phyloP scores from a whole-genome alignment of 805 yeast genomes.

The Cyberlindnera bimundalis region DNA sequence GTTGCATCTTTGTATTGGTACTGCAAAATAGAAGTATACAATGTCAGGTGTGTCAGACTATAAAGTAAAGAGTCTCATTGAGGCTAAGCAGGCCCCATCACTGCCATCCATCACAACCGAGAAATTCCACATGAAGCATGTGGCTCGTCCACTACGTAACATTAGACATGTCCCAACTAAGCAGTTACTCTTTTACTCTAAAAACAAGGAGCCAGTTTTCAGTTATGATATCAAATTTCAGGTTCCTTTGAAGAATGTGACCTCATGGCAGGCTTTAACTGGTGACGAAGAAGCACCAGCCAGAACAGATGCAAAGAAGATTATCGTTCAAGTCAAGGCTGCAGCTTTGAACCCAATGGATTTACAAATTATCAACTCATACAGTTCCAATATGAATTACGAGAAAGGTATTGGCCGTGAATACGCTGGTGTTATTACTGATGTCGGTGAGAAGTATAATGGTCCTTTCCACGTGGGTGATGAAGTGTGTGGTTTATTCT shows the following conservation, averaged over 20 bases:
- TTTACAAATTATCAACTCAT: constrained; percentile 54
- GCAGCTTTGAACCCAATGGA: constrained; percentile 68
- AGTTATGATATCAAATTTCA: constrained; percentile 52
- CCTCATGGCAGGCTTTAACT: background rate
- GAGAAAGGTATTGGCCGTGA: constrained; percentile 71
- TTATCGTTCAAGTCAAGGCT: constrained; percentile 56
- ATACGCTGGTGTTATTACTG: constrained; percentile 56
- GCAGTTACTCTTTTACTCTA: constrained; percentile 40
- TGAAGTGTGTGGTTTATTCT: constrained; percentile 58
- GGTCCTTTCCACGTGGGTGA: constrained; percentile 50
- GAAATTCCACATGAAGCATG: constrained; percentile 30
- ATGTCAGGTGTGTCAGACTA: constrained; percentile 4
- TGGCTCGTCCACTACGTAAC: constrained; percentile 47
- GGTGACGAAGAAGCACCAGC: background rate
- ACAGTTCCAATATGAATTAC: constrained; percentile 46
- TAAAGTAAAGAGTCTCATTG: constrained; percentile 11
- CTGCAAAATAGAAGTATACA: background rate
- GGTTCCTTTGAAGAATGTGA: constrained; percentile 39
- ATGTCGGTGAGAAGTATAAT: constrained; percentile 45
- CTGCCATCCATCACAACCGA: constrained; percentile 11
- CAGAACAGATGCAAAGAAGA: constrained; percentile 30
- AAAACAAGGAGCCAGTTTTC: constrained; percentile 36
- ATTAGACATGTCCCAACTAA: constrained; percentile 49
- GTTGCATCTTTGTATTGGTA: no score
- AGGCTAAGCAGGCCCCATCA: constrained; percentile 8